Base-by-base conservation (phyloP, 1,139 yeast genomes). In the Yamadazyma blattariae region DNA sequence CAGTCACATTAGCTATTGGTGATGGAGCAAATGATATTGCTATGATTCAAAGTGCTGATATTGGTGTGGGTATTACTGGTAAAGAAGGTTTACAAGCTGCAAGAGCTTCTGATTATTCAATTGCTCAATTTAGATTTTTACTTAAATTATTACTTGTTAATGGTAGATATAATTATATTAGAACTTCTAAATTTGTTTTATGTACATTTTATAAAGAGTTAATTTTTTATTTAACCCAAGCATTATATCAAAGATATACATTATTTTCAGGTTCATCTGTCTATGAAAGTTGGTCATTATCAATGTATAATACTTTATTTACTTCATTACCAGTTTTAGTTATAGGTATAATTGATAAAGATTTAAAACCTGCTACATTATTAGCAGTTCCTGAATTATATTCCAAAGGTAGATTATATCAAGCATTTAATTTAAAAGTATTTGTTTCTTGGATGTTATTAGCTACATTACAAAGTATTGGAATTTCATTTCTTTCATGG, bases 11-110 rank as follows among this genome's bases (percentile, higher is more conserved):
- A 41, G 98, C 98, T 0, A 87, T 94, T 54, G 99, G 98, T n/a
- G 99, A 92, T 63, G 99, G 99, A 48, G 98, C 99, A 1, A 92
- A 92, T 55, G 99, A 92, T 59, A 89, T 92, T 57, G 97, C 98
- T 2, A 92, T 92, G 99, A 92, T 92, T 44, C 97, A 92, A 63
- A 85, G 95, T 53, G 99, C 98, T 0, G 97, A 92, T 60, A 90
- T 92, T 38, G 99, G 99, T 16, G 80, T 92, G 42, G 98, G 98
- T 27, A 92, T 92, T 36, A 90, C 97, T 1, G 98, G 98, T 32
- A 85, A 84, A 49, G 98, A 92, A 63, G 98, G 98, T 2, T 64
- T 92, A 32, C 98, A 92, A 55, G 98, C 98, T 0, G 96, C 98
- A 0, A 70, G 98, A 48, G 76, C 96, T 0, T 83, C 97, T 0